Conservation (phyloP, 2,329 filamentous ascomycete species). For the Penicillium glabrum region DNA sequence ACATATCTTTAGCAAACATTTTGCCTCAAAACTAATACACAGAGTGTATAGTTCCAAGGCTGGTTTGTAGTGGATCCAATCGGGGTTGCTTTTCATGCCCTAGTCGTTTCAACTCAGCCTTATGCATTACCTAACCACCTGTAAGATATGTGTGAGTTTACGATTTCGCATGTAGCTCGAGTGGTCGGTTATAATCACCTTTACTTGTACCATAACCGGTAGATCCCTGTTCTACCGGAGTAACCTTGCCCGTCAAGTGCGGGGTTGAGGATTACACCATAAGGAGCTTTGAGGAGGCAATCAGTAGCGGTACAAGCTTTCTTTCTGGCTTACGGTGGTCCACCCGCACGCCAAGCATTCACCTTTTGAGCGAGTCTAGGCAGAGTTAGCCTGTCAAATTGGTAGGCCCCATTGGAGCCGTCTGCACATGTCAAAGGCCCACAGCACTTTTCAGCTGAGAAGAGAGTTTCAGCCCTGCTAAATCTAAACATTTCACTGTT, state of each 20-base stretch:
- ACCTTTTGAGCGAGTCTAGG: not conserved
- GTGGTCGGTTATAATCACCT: not conserved
- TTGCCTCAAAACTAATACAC: too few species aligned
- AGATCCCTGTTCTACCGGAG: not conserved
- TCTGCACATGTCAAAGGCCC: not conserved
- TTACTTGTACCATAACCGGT: not conserved
- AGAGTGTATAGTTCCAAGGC: too few species aligned
- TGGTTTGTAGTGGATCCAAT: too few species aligned
- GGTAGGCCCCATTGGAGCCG: not conserved
- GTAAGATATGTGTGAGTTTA: not conserved
- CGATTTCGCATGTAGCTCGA: not conserved
- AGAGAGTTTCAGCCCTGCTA: not conserved
- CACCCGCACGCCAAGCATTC: not conserved
- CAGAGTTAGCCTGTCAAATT: not conserved
- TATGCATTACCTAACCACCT: not conserved
- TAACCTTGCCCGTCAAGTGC: not conserved
- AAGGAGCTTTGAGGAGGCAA: not conserved
- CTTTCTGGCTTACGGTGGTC: not conserved
- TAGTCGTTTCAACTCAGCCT: not conserved
- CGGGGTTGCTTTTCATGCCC: not conserved
- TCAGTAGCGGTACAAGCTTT: not conserved
- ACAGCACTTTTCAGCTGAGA: not conserved
- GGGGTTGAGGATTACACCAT: not conserved
- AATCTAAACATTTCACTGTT: not conserved
- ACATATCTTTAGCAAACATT: too few species aligned